A percentile compares a stretch with the other conserved stretches of the same genome.
Evolutionary conservation across 495 filamentous ascomycete species (phyloP).

Genomic region (Penicillium pancosmium): DNA sequence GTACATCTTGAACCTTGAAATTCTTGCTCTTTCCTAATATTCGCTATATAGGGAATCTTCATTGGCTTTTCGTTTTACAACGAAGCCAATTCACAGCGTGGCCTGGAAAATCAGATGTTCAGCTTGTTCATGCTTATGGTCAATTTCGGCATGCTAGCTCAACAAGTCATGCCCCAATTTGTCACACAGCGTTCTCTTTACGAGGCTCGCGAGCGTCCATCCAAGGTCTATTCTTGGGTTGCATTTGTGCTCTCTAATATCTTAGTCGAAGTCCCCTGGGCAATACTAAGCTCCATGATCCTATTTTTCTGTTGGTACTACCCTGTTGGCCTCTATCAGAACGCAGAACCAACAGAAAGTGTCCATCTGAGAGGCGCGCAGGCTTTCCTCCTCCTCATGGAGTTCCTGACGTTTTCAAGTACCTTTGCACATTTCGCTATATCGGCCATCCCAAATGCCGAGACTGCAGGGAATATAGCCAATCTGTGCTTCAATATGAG

Average conservation of each 20-base stretch:
- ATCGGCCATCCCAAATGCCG: constrained; percentile 51
- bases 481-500: constrained; percentile 54
- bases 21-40: neutral
- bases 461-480: constrained; percentile 53
- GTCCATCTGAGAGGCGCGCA: constrained; percentile 47
- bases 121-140: constrained; percentile 12
- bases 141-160: constrained; percentile 6
- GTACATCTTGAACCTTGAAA: neutral
- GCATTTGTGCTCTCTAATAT: constrained; percentile 64
- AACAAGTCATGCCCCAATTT: constrained; percentile 22
- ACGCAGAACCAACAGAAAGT: constrained; percentile 40
- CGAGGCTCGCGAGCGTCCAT: constrained; percentile 47
- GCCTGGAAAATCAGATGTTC: constrained; percentile 15
- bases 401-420: constrained; percentile 51
- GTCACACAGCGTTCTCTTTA: constrained; percentile 4
- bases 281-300: constrained; percentile 57
- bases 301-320: constrained; percentile 64
- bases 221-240: constrained; percentile 63
- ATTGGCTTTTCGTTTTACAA: constrained; percentile 27
- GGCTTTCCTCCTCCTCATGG: constrained; percentile 50
- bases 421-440: constrained; percentile 60
- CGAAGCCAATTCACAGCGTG: constrained; percentile 13
- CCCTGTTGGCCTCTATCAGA: constrained; percentile 56
- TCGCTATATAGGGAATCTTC: constrained; percentile 7
- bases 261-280: constrained; percentile 66